Evolutionary conservation across 2,329 filamentous ascomycete species (phyloP), one percentile per base, ranked within the genome.

Genomic region (Spiromastix sp.): DNA sequence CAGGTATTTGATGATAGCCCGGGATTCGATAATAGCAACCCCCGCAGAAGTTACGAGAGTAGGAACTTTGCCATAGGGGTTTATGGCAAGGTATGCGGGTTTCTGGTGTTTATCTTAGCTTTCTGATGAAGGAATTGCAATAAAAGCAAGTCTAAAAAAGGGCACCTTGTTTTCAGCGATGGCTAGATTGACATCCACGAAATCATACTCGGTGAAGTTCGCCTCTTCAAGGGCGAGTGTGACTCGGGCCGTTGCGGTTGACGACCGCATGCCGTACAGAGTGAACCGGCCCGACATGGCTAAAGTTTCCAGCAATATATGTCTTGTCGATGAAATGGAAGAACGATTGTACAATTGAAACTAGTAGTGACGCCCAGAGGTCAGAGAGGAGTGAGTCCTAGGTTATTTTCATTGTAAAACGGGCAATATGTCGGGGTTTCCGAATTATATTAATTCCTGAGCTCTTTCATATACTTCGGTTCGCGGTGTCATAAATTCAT

Each of bases 1-100:
- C 38, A 69, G 57, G 47, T 66, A 65, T 48, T 61, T 62, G 60
- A 59, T 65, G 45, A 69, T 68, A 33, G 60, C 57, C 22, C 63
- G 64, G 45, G 61, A 66, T 48, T 68, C 64, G 44, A 64, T 63
- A 36, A 69, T 56, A 32, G 54, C 64, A 47, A 67, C 66, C 0
- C 60, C 60, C 3, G 57, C 51, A 9, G 60, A 44, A 42, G 58
- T 63, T 31, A 47, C 50, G 28, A 67, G 40, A n/a, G 45, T 50
- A 25, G 63, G 61, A 19, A 64, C 44, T 50, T 64, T 64, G 15
- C 60, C 61, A 55, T 58, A 63, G 2, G 61, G 62, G 44, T 66
- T 57, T 39, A 57, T 22, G 15, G 31, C 35, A 11, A 38, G 35
- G 17, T 21, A 41, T 24, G 32, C 36, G 16, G 39, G 61, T 37